Conservation (phyloP, 129 eudicot genomes). For the Lactuca saligna region DNA sequence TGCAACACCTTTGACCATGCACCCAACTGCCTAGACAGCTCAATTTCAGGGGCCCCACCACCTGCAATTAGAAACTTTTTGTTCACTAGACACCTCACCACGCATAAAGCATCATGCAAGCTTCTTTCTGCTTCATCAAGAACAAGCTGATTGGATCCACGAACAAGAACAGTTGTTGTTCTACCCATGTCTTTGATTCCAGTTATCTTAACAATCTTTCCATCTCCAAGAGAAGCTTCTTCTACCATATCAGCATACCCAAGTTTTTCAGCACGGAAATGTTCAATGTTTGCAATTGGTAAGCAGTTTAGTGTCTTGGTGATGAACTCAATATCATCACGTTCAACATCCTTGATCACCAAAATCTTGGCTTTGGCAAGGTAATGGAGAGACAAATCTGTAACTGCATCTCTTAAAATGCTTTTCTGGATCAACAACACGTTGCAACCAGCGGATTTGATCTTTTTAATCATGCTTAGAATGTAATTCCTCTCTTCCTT, state of each 20-base stretch:
- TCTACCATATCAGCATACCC: conserved; percentile 90
- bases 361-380: conserved; percentile 89
- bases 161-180: conserved; percentile 75
- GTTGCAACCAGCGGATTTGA: conserved; percentile 83
- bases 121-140: conserved; percentile 96
- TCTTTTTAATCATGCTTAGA: conserved; percentile 85
- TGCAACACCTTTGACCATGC: conserved; percentile 90
- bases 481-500: conserved; percentile 95
- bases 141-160: conserved; percentile 88
- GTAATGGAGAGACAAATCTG: conserved; percentile 82
- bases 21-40: conserved; percentile 84
- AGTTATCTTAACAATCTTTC: conserved; percentile 82
- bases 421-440: conserved; percentile 96
- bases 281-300: conserved; percentile 88
- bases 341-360: conserved; percentile 87
- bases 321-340: conserved; percentile 93
- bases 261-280: conserved; percentile 79
- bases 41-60: conserved; percentile 97
- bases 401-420: conserved; percentile 92
- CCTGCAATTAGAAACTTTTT: conserved; percentile 92
- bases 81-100: conserved; percentile 85
- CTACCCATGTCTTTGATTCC: conserved; percentile 96
- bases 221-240: conserved; percentile 80
- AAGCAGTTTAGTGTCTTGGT: conserved; percentile 88
- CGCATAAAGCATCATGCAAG: conserved; percentile 96